Base-by-base conservation (phyloP, 805 yeast genomes). In the Lipomyces lipofer region DNA sequence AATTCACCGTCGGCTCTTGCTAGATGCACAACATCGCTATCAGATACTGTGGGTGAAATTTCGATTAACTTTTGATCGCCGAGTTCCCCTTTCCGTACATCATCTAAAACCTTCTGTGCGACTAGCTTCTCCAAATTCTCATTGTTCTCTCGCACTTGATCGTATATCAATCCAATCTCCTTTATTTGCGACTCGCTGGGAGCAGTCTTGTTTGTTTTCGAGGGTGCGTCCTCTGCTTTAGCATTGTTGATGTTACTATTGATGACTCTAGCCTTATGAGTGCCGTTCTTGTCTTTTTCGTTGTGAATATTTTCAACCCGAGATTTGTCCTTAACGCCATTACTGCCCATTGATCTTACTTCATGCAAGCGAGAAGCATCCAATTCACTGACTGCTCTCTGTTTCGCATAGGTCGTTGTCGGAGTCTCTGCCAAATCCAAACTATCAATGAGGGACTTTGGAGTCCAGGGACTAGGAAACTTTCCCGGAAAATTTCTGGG, bases 381-480 rank as follows among this genome's bases (percentile, higher is more conserved):
- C 9, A 10, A 25, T 28, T 52, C 45, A n/a, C 27, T 33, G n/a
- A 33, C 27, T 10, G 13, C 25, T 30, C 45, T 42, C n/a, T 36
- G 36, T 19, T 44, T 43, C 13, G 51, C 51, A 39, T 39, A 45
- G 12, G 49, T 19, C 10, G 53, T 52, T 13, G 49, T 25, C 4
- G 57, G 56, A 2, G 52, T 46, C 22, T 52, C 55, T 6, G 56
- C 57, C 30, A 56, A 35, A 32, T 52, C 57, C 17, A 48, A 30
- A 4, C 49, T 35, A 27, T 47, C 53, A 10, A 50, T 52, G 10
- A 56, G 48, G 30, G 48, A 35, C 28, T 54, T 50, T 4, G 61
- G 61, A 5, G 61, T 57, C 56, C 53, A 57, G 4, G 64, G 64
- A 50, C 65, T 63, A 2, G 65, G 65, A 36, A 63, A 61, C 33